Percentiles rank a stretch among this genome's conserved stretches.
These are phyloP conservation scores for Musa schizocarpa DNA, from an alignment of 176 grass and related monocot genomes.

Conservation along the genomic window DNA sequence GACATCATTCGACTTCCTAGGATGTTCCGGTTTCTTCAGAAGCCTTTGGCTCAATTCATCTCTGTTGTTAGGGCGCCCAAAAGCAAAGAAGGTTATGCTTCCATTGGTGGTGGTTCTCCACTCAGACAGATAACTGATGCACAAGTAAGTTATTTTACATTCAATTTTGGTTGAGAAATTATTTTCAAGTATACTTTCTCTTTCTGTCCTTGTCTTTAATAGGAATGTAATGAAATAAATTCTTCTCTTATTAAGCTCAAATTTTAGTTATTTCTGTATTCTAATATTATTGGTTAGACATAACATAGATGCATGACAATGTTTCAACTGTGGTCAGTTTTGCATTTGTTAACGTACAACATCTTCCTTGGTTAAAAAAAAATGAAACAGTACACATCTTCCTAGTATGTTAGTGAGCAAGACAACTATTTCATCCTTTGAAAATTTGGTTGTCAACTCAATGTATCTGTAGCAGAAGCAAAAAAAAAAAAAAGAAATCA, in stretches of 20 bases:
- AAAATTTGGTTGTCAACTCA: not conserved
- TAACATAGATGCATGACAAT: not conserved
- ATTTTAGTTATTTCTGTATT: not conserved
- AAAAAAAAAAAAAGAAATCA: not conserved
- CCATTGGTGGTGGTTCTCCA: constrained; percentile 96
- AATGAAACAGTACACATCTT: too few relatives aligned
- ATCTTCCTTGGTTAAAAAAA: too few relatives aligned
- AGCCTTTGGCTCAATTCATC: constrained; percentile 91
- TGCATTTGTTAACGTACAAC: too few relatives aligned
- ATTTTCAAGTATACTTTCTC: not conserved
- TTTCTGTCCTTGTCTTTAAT: not conserved
- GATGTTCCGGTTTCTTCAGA: constrained; percentile 89
- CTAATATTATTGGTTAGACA: not conserved
- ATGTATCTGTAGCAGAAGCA: not conserved
- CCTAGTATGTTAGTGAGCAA: too few relatives aligned
- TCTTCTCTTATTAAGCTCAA: not conserved
- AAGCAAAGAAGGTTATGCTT: constrained; percentile 99
- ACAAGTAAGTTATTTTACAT: constrained; percentile 35
- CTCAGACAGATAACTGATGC: constrained; percentile 94
- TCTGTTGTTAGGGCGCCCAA: constrained; percentile 92
- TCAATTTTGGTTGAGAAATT: not conserved
- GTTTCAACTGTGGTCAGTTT: too few relatives aligned
- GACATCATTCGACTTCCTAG: constrained; percentile 97
- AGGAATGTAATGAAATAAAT: not conserved
- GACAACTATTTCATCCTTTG: not conserved